These are phyloP conservation scores for Aspergillus fructus DNA, from an alignment of 2,329 filamentous ascomycete species.

Conservation along the genomic window DNA sequence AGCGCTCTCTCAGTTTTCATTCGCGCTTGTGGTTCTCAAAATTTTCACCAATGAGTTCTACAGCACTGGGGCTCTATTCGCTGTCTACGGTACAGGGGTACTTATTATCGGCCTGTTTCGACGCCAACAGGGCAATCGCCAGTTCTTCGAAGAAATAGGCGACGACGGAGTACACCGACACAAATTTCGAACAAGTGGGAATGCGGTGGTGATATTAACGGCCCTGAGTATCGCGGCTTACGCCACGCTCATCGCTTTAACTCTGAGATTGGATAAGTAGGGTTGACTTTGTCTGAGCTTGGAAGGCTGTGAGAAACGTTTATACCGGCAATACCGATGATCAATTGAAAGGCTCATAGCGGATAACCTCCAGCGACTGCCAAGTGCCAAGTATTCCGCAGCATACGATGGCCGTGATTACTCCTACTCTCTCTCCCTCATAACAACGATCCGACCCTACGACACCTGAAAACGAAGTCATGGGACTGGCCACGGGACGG, in stretches of 20 bases:
- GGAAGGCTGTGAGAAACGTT: too few species aligned
- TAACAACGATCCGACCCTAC: not conserved
- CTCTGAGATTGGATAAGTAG: constrained; percentile 47
- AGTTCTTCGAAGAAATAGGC: constrained; percentile 71
- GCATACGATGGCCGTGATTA: constrained; percentile 8
- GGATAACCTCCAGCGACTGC: constrained; percentile 16
- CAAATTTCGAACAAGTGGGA: constrained; percentile 65
- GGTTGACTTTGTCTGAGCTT: not conserved
- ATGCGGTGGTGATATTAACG: constrained; percentile 63
- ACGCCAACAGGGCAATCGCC: constrained; percentile 85
- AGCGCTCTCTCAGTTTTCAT: constrained; percentile 90
- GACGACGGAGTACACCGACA: constrained; percentile 61
- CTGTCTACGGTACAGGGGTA: constrained; percentile 83
- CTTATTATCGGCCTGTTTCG: constrained; percentile 81
- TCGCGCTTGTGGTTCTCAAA: constrained; percentile 89
- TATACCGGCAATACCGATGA: not conserved
- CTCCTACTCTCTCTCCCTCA: not conserved
- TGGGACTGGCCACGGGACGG: constrained; percentile 1
- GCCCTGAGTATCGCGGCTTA: constrained; percentile 63
- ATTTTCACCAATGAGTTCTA: constrained; percentile 98
- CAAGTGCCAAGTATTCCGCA: constrained; percentile 33
- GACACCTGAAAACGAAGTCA: constrained; percentile 11
- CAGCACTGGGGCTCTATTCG: constrained; percentile 91
- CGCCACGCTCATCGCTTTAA: constrained; percentile 59
- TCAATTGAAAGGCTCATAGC: not conserved